phyloP scores from a whole-genome alignment of 2,329 filamentous ascomycete species.

The Stagonosporopsis tanaceti region DNA sequence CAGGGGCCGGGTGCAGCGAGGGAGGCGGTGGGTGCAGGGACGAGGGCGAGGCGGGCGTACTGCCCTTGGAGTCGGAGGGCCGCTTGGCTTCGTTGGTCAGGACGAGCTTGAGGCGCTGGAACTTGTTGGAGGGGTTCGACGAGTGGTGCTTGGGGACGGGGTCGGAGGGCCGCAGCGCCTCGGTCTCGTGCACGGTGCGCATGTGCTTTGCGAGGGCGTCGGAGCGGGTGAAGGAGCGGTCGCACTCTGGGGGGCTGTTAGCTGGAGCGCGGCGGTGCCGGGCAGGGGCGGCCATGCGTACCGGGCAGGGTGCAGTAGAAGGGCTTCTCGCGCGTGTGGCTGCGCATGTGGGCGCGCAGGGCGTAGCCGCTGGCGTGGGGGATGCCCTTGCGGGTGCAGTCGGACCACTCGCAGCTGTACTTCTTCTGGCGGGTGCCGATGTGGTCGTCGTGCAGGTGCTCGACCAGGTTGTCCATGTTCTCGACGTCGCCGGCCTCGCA shows the following conservation, averaged over 20 bases:
- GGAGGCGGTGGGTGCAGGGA: constrained; percentile 37
- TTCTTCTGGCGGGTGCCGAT: constrained; percentile 94
- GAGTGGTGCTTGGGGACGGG: constrained; percentile 72
- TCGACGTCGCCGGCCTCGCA: constrained; percentile 58
- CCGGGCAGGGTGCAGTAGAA: constrained; percentile 96
- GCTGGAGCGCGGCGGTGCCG: not conserved
- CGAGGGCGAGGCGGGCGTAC: constrained; percentile 47
- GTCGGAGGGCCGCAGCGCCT: constrained; percentile 80
- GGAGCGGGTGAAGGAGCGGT: constrained; percentile 93
- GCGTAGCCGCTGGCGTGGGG: constrained; percentile 96
- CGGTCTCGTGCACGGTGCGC: constrained; percentile 97
- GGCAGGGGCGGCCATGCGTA: constrained; percentile 53
- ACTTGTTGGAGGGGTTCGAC: constrained; percentile 55
- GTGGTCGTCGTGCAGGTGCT: constrained; percentile 80
- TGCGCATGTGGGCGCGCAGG: constrained; percentile 95
- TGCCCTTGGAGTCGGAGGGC: constrained; percentile 40
- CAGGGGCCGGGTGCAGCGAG: constrained; percentile 29
- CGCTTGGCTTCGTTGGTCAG: constrained; percentile 49
- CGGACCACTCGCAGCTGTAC: constrained; percentile 97
- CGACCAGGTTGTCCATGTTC: constrained; percentile 62
- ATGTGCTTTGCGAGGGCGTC: constrained; percentile 98
- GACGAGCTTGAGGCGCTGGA: constrained; percentile 55
- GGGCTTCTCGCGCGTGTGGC: constrained; percentile 96
- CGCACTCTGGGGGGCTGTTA: constrained; percentile 73
- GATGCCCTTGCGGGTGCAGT: constrained; percentile 86